Evolutionary conservation across 2,329 filamentous ascomycete species (phyloP).

Genomic region (Chaetomium globosum): DNA sequence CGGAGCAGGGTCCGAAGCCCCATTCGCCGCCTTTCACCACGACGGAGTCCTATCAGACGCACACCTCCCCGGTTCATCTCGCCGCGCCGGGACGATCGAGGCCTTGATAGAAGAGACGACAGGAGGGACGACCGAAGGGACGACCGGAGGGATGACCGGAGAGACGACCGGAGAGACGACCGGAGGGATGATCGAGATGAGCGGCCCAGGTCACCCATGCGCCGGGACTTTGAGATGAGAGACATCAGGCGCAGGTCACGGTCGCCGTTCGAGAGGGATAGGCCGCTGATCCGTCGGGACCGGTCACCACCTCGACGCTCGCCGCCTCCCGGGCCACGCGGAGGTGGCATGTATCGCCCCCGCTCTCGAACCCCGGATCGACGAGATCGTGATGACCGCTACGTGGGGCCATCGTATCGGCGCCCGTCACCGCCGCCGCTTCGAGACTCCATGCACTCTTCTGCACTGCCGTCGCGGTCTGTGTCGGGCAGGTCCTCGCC

Average conservation of each 20-base stretch:
- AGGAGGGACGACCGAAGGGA: slow-evolving; percentile 22
- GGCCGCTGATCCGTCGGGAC: slow-evolving; percentile 41
- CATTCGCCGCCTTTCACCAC: slow-evolving; percentile 41
- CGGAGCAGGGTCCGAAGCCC: slow-evolving; percentile 46
- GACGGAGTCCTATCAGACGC: slow-evolving; percentile 42
- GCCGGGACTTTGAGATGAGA: slow-evolving; percentile 46
- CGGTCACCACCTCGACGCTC: slow-evolving; percentile 46
- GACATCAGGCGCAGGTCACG: slow-evolving; percentile 53
- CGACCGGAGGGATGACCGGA: slow-evolving; percentile 18
- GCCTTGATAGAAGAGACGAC: slow-evolving; percentile 23
- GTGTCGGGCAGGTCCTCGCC: slow-evolving; percentile 58
- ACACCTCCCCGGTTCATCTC: slow-evolving; percentile 45
- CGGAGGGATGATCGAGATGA: slow-evolving; percentile 37
- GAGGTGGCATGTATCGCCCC: slow-evolving; percentile 53
- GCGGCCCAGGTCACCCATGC: slow-evolving; percentile 44
- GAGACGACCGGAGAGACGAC: slow-evolving; percentile 25
- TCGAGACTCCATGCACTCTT: slow-evolving; percentile 55
- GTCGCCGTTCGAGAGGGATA: slow-evolving; percentile 56
- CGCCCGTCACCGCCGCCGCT: slow-evolving; percentile 53
- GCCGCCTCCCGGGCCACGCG: slow-evolving; percentile 46
- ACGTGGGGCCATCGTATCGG: slow-evolving; percentile 46
- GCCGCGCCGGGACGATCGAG: slow-evolving; percentile 45
- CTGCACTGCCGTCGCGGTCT: slow-evolving; percentile 54
- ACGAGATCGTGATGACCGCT: slow-evolving; percentile 52
- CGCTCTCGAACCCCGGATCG: slow-evolving; percentile 57